Conservation (phyloP, 495 filamentous ascomycete species). For the Podospora sp. region DNA sequence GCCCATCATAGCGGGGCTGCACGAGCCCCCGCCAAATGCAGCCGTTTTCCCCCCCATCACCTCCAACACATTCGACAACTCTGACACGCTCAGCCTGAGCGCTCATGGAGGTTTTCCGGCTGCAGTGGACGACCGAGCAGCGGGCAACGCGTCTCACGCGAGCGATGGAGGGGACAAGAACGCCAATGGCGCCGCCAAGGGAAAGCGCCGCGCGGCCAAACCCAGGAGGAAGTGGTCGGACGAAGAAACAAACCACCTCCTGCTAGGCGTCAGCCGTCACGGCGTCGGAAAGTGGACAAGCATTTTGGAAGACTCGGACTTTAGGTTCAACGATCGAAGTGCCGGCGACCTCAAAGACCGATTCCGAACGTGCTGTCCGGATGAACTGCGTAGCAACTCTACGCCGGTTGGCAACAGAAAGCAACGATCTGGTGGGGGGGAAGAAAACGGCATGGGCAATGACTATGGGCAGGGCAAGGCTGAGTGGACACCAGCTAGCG, state of each 20-base stretch:
- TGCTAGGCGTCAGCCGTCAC: constrained; percentile 76
- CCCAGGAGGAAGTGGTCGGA: constrained; percentile 74
- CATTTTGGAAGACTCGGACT: constrained; percentile 74
- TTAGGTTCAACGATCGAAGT: constrained; percentile 73
- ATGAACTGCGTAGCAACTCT: constrained; percentile 46
- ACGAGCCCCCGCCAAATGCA: constrained; percentile 74
- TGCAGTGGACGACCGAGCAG: constrained; percentile 32
- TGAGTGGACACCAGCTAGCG: neutral
- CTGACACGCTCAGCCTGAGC: constrained; percentile 20
- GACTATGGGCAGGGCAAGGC: neutral
- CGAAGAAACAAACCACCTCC: constrained; percentile 75
- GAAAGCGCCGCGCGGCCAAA: constrained; percentile 48
- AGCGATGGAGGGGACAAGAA: constrained; percentile 26
- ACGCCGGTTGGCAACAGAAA: constrained; percentile 29
- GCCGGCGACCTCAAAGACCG: constrained; percentile 86
- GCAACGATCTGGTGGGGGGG: neutral
- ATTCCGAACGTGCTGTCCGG: constrained; percentile 77
- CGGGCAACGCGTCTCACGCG: constrained; percentile 22
- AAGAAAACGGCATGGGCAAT: neutral
- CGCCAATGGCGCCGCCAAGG: constrained; percentile 27
- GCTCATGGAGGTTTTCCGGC: constrained; percentile 30
- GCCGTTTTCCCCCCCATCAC: constrained; percentile 74
- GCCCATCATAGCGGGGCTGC: constrained; percentile 73
- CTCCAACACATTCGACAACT: constrained; percentile 51
- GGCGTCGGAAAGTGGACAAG: constrained; percentile 88